These are phyloP conservation scores for Aspergillus sojae DNA, from an alignment of 2,329 filamentous ascomycete genomes.

Conservation along the genomic window DNA sequence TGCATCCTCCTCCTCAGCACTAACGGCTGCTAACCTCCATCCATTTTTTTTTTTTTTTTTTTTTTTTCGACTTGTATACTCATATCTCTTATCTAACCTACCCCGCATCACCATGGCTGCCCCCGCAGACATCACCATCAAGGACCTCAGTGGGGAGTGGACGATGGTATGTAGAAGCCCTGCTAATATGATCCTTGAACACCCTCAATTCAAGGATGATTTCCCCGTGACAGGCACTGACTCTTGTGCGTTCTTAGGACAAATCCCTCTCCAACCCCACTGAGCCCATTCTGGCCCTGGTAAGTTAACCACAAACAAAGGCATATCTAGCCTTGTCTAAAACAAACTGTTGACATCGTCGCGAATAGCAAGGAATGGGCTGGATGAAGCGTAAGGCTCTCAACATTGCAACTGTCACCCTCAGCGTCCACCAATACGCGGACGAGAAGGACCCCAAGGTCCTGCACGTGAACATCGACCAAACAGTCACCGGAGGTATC, in stretches of 20 bases:
- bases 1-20: not conserved
- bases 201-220: not conserved
- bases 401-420: slow-evolving; percentile 67
- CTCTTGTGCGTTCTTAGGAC: slow-evolving; percentile 59
- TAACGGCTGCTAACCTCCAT: not conserved
- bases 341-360: slow-evolving; percentile 11
- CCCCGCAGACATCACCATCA: slow-evolving; percentile 66
- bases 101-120: slow-evolving; percentile 65
- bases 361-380: slow-evolving; percentile 63
- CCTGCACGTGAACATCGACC: slow-evolving; percentile 71
- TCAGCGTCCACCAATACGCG: slow-evolving; percentile 61
- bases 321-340: not conserved
- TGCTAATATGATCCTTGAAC: not conserved
- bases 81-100: slow-evolving; percentile 5
- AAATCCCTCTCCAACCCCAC: slow-evolving; percentile 69
- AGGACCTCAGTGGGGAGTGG: slow-evolving; percentile 71
- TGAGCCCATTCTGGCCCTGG: slow-evolving; percentile 68
- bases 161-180: slow-evolving; percentile 60
- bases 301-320: slow-evolving; percentile 27
- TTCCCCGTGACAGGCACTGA: not conserved
- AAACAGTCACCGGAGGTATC: slow-evolving; percentile 71
- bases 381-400: slow-evolving; percentile 76
- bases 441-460: slow-evolving; percentile 45
- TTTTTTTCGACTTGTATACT: not conserved
- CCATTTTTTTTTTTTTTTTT: not conserved